A percentile compares a stretch with the other conserved stretches of the same genome.
phyloP scores from a whole-genome alignment of 2,329 filamentous ascomycete genomes.

The Cladosporium colombiae region DNA sequence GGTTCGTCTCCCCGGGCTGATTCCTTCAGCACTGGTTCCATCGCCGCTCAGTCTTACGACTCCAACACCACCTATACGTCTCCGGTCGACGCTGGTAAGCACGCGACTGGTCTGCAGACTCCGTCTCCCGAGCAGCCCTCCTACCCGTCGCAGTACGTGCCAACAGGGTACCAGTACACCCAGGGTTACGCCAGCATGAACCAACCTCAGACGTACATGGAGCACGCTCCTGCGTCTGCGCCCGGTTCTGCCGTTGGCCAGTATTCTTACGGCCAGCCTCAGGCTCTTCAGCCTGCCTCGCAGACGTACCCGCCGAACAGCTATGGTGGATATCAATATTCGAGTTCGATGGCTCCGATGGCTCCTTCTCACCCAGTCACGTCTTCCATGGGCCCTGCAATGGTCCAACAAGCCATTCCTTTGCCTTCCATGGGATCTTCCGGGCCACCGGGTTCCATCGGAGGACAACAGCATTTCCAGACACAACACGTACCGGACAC shows the following conservation, averaged over 20 bases:
- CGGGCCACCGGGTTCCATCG: slow-evolving; percentile 26
- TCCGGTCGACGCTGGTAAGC: slow-evolving; percentile 45
- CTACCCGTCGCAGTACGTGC: slow-evolving; percentile 21
- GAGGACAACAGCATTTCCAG: slow-evolving; percentile 46
- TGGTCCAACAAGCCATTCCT: slow-evolving; percentile 69
- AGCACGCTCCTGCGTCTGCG: slow-evolving; percentile 74
- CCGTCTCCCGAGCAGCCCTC: slow-evolving; percentile 53
- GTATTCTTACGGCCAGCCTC: slow-evolving; percentile 66
- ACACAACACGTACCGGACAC: slow-evolving; percentile 56
- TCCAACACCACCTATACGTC: slow-evolving; percentile 60
- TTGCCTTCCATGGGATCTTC: slow-evolving; percentile 45
- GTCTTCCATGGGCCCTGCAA: slow-evolving; percentile 65
- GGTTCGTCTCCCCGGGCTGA: slow-evolving; percentile 74
- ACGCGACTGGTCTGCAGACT: slow-evolving; percentile 65
- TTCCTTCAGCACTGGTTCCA: slow-evolving; percentile 65
- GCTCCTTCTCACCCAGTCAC: slow-evolving; percentile 67
- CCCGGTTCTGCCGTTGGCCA: slow-evolving; percentile 62
- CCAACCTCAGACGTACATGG: slow-evolving; percentile 78
- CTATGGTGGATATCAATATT: slow-evolving; percentile 68
- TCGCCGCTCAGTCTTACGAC: slow-evolving; percentile 45
- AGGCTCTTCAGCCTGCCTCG: slow-evolving; percentile 53
- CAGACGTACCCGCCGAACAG: slow-evolving; percentile 61
- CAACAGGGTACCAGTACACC: slow-evolving; percentile 23
- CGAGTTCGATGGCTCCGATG: slow-evolving; percentile 79
- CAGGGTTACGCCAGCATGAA: slow-evolving; percentile 68